Evolutionary conservation across 1,284 basidiomycete genomes (phyloP).

Genomic region (Marasmius tenuissimus): DNA sequence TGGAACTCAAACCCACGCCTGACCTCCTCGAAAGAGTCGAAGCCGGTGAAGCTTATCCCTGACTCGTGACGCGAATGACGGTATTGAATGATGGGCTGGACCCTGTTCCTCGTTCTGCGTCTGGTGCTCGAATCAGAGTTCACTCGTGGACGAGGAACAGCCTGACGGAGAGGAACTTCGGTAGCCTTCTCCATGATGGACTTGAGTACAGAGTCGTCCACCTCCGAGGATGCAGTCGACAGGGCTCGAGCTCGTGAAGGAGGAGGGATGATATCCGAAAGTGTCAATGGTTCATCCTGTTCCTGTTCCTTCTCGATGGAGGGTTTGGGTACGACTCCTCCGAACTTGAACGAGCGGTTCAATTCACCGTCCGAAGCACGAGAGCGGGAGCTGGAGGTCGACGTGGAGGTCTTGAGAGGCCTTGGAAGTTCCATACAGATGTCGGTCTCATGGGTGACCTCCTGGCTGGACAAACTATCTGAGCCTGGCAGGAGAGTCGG

Average conservation of each 20-base stretch:
- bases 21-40: slow-evolving; percentile 74
- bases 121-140: slow-evolving; percentile 48
- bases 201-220: slow-evolving; percentile 58
- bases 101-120: slow-evolving; percentile 22
- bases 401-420: slow-evolving; percentile 23
- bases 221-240: slow-evolving; percentile 45
- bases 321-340: slow-evolving; percentile 46
- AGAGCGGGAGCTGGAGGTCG: slow-evolving; percentile 43
- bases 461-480: slow-evolving; percentile 29
- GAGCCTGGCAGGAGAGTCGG: slow-evolving; percentile 36
- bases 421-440: slow-evolving; percentile 9
- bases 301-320: slow-evolving; percentile 11
- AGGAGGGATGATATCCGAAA: slow-evolving; percentile 75
- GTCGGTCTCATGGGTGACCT: slow-evolving; percentile 9
- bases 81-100: slow-evolving; percentile 20
- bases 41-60: slow-evolving; percentile 62
- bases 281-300: slow-evolving; percentile 41
- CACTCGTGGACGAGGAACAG: slow-evolving; percentile 29
- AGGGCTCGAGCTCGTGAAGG: slow-evolving; percentile 47
- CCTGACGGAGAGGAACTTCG: slow-evolving; percentile 29
- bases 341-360: slow-evolving; percentile 71
- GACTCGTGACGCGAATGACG: slow-evolving; percentile 52
- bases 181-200: slow-evolving; percentile 57
- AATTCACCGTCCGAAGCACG: slow-evolving; percentile 56
- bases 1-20: slow-evolving; percentile 72